Conservation (phyloP, 1,284 basidiomycete genomes). For the Ustilago vetiveriae region DNA sequence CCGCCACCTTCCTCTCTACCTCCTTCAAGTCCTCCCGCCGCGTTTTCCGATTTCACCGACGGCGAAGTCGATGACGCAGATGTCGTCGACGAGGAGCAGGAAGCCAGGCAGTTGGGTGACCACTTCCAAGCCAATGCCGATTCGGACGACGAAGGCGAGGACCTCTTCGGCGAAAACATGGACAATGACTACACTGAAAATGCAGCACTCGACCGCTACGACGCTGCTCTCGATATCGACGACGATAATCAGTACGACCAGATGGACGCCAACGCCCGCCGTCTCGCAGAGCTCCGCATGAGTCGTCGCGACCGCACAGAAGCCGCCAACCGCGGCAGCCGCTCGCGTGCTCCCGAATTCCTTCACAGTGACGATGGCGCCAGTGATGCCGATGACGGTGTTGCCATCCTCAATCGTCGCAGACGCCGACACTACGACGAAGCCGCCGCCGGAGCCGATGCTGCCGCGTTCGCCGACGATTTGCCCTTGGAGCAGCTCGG, state of each 20-base stretch:
- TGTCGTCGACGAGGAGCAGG: constrained; percentile 61
- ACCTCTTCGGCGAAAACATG: constrained; percentile 84
- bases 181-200: constrained; percentile 87
- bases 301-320: constrained; percentile 83
- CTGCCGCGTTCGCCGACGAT: constrained; percentile 75
- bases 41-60: constrained; percentile 63
- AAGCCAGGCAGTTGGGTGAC: constrained; percentile 65
- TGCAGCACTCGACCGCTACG: constrained; percentile 84
- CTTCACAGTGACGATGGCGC: constrained; percentile 76
- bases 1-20: constrained; percentile 62
- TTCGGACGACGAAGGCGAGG: constrained; percentile 79
- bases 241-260: constrained; percentile 80
- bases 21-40: constrained; percentile 61
- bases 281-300: constrained; percentile 88
- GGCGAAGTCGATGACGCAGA: constrained; percentile 46
- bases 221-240: constrained; percentile 80
- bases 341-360: constrained; percentile 84
- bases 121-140: constrained; percentile 76
- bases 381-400: constrained; percentile 66
- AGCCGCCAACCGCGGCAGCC: constrained; percentile 70
- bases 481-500: constrained; percentile 93
- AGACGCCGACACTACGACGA: constrained; percentile 69
- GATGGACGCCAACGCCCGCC: constrained; percentile 78
- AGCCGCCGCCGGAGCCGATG: constrained; percentile 71
- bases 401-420: constrained; percentile 64